Evolutionary conservation across 2,329 filamentous ascomycete genomes (phyloP).

Genomic region (Penicillium hesseltinei): DNA sequence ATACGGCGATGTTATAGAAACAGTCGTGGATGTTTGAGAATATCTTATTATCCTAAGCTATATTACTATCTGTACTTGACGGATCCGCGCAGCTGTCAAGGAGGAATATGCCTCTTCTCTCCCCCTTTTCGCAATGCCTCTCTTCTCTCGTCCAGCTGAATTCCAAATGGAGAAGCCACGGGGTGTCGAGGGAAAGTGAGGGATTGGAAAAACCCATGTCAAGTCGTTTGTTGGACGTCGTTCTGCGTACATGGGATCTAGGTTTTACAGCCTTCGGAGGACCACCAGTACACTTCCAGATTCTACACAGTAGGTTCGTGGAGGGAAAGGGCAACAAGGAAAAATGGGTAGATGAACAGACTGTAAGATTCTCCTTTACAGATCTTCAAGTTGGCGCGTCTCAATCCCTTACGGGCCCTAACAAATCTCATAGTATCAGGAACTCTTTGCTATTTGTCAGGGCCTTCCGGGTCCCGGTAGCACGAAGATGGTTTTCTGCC

Average conservation of each 20-base stretch:
- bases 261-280: slow-evolving; percentile 67
- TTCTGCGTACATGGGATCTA: slow-evolving; percentile 55
- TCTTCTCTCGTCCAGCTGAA: slow-evolving; percentile 4
- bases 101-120: slow-evolving; percentile 3
- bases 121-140: slow-evolving; percentile 5
- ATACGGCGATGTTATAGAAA: too few relatives aligned
- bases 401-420: not conserved
- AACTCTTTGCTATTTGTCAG: slow-evolving; percentile 69
- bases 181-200: not conserved
- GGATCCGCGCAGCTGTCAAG: not conserved
- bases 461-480: slow-evolving; percentile 65
- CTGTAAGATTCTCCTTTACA: slow-evolving; percentile 44
- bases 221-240: slow-evolving; percentile 34
- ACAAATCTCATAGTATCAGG: slow-evolving; percentile 57
- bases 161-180: slow-evolving; percentile 3
- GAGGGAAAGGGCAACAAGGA: slow-evolving; percentile 45
- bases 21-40: not conserved
- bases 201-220: slow-evolving; percentile 12
- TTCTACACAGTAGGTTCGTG: slow-evolving; percentile 63
- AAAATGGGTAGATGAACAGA: slow-evolving; percentile 68
- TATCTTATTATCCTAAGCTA: not conserved
- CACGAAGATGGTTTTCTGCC: slow-evolving; percentile 70
- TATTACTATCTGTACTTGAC: not conserved
- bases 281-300: slow-evolving; percentile 68
- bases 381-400: not conserved